Evolutionary conservation across 306 rosid species (phyloP), one percentile per base, ranked within the genome.

Genomic region (Betula pendula): DNA sequence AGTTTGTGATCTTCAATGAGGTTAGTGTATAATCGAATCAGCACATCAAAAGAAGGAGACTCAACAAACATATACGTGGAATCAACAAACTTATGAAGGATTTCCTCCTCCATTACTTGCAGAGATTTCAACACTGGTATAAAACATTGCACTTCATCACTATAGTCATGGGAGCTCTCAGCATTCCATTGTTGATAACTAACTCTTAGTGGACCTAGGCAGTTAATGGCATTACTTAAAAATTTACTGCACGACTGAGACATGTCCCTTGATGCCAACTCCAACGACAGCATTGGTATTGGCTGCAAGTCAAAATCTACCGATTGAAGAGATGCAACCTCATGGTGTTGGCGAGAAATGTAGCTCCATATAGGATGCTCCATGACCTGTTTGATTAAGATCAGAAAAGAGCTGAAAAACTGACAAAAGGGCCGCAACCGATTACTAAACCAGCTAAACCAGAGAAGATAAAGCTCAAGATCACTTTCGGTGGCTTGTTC

Each of bases 401-500:
- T 81, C 76, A 74, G 59, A 75, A 79, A 88, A 59, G 77, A 51
- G 35, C 73, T 33, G 22, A 89, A 89, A 77, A 88, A 84, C 68
- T 79, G 80, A 74, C 92, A 83, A 80, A 90, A 87, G 15, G 93
- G 86, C 33, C 80, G 92, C 84, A 89, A 60, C 67, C 70, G 83
- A 56, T 92, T 79, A 72, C 75, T 80, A 83, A 89, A 84, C 94
- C 92, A 89, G 44, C 78, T 81, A 81, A 90, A 87, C 92, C 89
- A 87, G 27, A 76, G 77, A 81, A 89, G 81, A 83, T 95, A 92
- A 7, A 90, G 83, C 81, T 80, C 81, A 4, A 92, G 70, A 82
- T 89, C 97, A 85, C 79, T 82, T 81, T 85, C 90, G 0, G 81
- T 82, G 72, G 93, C 93, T 80, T 95, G 98, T 70, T 95, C 97